phyloP scores from a whole-genome alignment of 2,329 filamentous ascomycete species.

The Exophiala oligosperma region DNA sequence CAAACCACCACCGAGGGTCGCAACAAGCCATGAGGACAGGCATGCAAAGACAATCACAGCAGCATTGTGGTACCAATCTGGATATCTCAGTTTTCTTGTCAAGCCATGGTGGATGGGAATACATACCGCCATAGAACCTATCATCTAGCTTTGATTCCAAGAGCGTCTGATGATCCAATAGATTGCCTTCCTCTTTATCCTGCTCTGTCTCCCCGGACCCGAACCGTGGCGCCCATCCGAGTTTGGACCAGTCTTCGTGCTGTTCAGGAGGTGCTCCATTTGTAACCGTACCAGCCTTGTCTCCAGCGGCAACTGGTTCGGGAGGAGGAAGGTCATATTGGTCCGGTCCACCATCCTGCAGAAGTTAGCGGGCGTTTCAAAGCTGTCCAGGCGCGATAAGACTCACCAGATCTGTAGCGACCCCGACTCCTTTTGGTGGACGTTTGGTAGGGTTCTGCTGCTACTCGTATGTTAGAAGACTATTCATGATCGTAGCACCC shows the following conservation, averaged over 20 bases:
- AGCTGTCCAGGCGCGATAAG: constrained; percentile 27
- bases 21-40: constrained; percentile 84
- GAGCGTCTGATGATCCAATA: constrained; percentile 86
- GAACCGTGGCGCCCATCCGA: constrained; percentile 88
- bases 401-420: constrained; percentile 73
- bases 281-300: constrained; percentile 40
- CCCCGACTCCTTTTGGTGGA: constrained; percentile 40
- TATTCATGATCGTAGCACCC: neutral
- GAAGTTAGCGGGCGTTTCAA: constrained; percentile 12
- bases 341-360: constrained; percentile 65
- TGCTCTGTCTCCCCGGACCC: constrained; percentile 54
- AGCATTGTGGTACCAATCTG: constrained; percentile 98
- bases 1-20: constrained; percentile 83
- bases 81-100: constrained; percentile 9
- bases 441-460: constrained; percentile 41
- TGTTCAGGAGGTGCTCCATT: constrained; percentile 50
- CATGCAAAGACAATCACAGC: constrained; percentile 93
- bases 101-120: constrained; percentile 2
- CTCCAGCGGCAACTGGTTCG: constrained; percentile 67
- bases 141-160: constrained; percentile 82
- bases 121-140: constrained; percentile 80
- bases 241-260: constrained; percentile 60
- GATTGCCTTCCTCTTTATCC: constrained; percentile 56
- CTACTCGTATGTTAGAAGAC: constrained; percentile 41
- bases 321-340: constrained; percentile 77